Evolutionary conservation across 208 protist genomes (phyloP).

Genomic region (Trypanosoma brucei): DNA sequence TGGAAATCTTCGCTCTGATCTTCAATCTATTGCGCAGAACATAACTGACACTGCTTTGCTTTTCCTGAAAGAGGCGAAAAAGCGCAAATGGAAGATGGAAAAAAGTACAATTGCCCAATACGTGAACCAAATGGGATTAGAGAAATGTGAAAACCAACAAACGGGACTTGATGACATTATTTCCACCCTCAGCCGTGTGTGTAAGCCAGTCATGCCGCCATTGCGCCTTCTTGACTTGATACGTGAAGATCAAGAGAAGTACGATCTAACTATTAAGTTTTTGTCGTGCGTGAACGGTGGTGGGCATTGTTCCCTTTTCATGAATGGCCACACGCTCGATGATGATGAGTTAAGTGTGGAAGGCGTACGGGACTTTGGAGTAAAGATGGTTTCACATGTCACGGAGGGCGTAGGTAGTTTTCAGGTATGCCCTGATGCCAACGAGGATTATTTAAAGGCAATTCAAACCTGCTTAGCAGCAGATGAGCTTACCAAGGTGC

Average conservation of each 20-base stretch:
- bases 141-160: conserved; percentile 13
- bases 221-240: conserved; percentile 56
- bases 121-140: conserved; percentile 29
- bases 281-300: conserved; percentile 61
- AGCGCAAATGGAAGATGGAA: conserved; percentile 48
- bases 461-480: conserved; percentile 58
- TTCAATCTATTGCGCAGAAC: conserved; percentile 44
- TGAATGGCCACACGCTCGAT: neutral
- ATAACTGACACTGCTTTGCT: conserved; percentile 78
- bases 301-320: conserved; percentile 83
- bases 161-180: conserved; percentile 14
- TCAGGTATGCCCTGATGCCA: conserved; percentile 51
- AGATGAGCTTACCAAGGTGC: conserved; percentile 55
- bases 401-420: conserved; percentile 52
- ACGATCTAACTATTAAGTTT: conserved; percentile 56
- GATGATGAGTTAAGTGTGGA: conserved; percentile 6
- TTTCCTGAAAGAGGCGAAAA: conserved; percentile 49
- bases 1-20: conserved; percentile 25
- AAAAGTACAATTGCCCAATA: conserved; percentile 48
- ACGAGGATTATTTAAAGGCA: conserved; percentile 57
- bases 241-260: conserved; percentile 54
- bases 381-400: conserved; percentile 71
- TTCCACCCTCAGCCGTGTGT: conserved; percentile 16
- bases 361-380: conserved; percentile 37
- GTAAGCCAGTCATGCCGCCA: conserved; percentile 50